Conservation (phyloP, 345 rosid genomes). For the Stellera chamaejasme region DNA sequence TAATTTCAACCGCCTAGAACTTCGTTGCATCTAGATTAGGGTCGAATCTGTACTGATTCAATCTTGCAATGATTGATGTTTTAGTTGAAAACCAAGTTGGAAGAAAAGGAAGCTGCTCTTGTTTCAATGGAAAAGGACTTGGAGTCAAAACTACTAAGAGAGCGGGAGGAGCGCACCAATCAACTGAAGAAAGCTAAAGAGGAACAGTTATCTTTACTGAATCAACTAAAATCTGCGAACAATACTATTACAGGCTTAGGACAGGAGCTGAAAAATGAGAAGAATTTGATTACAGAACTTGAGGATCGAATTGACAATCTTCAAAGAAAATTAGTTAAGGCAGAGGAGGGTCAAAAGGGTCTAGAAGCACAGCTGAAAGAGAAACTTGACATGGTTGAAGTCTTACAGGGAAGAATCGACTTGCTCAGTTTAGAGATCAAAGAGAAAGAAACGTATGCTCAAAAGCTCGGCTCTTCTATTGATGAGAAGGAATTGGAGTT, state of each 20-base stretch:
- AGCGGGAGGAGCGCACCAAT: slow-evolving; percentile 48
- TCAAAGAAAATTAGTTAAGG: slow-evolving; percentile 38
- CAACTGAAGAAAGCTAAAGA: slow-evolving; percentile 46
- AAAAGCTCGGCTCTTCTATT: slow-evolving; percentile 37
- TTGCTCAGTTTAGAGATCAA: slow-evolving; percentile 55
- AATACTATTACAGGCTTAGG: slow-evolving; percentile 49
- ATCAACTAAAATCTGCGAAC: slow-evolving; percentile 60
- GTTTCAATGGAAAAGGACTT: slow-evolving; percentile 45
- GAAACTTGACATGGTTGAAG: slow-evolving; percentile 39
- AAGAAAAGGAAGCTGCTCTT: slow-evolving; percentile 58
- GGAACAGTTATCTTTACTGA: slow-evolving; percentile 41
- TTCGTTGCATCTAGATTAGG: neutral
- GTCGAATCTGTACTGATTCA: slow-evolving; percentile 2
- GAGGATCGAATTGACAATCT: slow-evolving; percentile 43
- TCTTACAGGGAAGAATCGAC: slow-evolving; percentile 44
- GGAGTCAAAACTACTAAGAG: slow-evolving; percentile 46
- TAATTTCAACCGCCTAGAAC: slow-evolving; percentile 2
- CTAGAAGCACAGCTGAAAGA: slow-evolving; percentile 51
- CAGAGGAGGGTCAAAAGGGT: slow-evolving; percentile 44
- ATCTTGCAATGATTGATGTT: slow-evolving; percentile 14
- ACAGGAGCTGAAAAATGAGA: slow-evolving; percentile 63
- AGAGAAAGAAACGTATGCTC: slow-evolving; percentile 45
- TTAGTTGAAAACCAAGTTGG: slow-evolving; percentile 60
- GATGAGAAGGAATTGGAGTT: slow-evolving; percentile 54
- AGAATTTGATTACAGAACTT: slow-evolving; percentile 42